These are phyloP conservation scores for Hygrophila difformis DNA, from an alignment of 257 asterid genomes.

Conservation along the genomic window DNA sequence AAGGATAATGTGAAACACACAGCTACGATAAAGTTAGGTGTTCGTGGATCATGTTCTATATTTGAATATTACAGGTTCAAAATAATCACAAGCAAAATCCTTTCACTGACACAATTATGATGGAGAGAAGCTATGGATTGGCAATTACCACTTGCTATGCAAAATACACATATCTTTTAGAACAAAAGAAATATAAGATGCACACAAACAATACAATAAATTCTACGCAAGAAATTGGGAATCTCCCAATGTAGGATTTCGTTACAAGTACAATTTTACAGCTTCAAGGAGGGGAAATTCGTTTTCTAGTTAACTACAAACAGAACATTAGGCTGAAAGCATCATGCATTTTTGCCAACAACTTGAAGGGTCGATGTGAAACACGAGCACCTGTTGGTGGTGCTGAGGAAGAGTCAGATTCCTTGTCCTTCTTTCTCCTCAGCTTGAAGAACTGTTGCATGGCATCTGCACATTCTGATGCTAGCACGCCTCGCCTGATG, in stretches of 20 bases:
- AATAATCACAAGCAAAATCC: too few relatives aligned
- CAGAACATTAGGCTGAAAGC: conserved; percentile 48
- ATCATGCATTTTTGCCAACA: conserved; percentile 47
- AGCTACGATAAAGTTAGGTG: too few relatives aligned
- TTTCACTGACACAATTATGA: too few relatives aligned
- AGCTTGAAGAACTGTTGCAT: conserved; percentile 88
- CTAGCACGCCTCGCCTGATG: conserved; percentile 64
- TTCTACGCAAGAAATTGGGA: not conserved
- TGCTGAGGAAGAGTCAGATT: conserved; percentile 32
- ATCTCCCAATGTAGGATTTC: not conserved
- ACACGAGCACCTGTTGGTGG: conserved; percentile 60
- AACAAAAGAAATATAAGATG: not conserved
- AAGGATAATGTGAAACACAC: too few relatives aligned
- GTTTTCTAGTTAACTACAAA: conserved; percentile 17
- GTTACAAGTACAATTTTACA: not conserved
- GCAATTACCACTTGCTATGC: too few relatives aligned
- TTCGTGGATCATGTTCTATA: too few relatives aligned
- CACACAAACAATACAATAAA: not conserved
- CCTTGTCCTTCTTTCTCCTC: conserved; percentile 55
- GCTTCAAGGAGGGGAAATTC: conserved; percentile 1
- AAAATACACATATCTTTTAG: not conserved
- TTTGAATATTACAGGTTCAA: too few relatives aligned
- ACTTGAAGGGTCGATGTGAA: conserved; percentile 46
- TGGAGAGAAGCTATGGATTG: too few relatives aligned
- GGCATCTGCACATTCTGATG: conserved; percentile 78